These are phyloP conservation scores for Saccharomycopsis babjevae DNA, from an alignment of 805 yeast genomes.

Conservation along the genomic window DNA sequence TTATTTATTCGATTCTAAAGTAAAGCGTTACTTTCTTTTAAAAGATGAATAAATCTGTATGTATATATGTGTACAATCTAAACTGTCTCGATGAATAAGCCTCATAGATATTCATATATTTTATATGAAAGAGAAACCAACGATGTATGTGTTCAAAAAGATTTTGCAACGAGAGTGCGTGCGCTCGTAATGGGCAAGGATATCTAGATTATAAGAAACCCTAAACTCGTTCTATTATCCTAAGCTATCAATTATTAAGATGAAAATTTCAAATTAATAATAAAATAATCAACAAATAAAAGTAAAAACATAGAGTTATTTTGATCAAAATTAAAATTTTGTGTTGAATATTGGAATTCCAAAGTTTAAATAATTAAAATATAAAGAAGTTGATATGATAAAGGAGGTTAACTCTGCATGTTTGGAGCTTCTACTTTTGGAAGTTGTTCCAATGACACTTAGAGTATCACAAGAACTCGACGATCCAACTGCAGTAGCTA, in stretches of 20 bases:
- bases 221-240: neutral
- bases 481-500: conserved; percentile 20
- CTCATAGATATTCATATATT: neutral
- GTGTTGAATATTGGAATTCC: too few species aligned
- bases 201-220: neutral
- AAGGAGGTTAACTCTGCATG: conserved; percentile 41
- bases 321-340: too few species aligned
- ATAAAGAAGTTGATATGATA: neutral
- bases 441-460: conserved; percentile 63
- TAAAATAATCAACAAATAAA: too few species aligned
- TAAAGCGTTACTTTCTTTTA: neutral
- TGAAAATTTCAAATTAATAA: too few species aligned
- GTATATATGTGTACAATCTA: neutral
- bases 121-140: neutral
- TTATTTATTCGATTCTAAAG: neutral
- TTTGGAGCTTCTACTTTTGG: conserved; percentile 60
- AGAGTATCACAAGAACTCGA: conserved; percentile 44
- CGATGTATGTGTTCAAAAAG: neutral
- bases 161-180: neutral
- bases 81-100: neutral
- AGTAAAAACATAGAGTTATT: too few species aligned
- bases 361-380: too few species aligned
- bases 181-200: neutral
- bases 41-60: neutral
- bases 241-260: too few species aligned